These are phyloP conservation scores for Lecanicillium sp. DNA, from an alignment of 2,329 filamentous ascomycete species.

Conservation along the genomic window DNA sequence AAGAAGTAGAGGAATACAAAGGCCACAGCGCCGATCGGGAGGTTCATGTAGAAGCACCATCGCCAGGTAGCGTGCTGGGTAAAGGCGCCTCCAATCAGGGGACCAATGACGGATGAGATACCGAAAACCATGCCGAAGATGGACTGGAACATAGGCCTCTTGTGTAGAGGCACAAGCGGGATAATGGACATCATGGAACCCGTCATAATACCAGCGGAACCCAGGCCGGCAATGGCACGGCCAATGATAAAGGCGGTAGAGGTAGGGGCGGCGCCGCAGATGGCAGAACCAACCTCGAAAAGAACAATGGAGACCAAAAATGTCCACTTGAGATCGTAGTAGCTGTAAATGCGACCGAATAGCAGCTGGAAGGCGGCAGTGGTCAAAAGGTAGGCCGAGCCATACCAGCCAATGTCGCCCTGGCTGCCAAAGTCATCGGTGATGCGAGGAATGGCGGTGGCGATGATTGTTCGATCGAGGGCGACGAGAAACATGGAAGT, in stretches of 20 bases:
- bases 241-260: constrained; percentile 50
- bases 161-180: constrained; percentile 52
- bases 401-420: constrained; percentile 56
- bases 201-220: constrained; percentile 51
- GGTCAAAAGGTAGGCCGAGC: constrained; percentile 53
- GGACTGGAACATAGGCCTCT: constrained; percentile 44
- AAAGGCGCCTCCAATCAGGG: constrained; percentile 49
- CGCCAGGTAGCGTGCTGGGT: too few species aligned
- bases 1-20: constrained; percentile 44
- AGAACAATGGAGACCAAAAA: constrained; percentile 43
- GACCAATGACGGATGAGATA: constrained; percentile 47
- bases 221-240: constrained; percentile 50
- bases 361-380: constrained; percentile 48
- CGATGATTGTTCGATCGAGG: constrained; percentile 48
- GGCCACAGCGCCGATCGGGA: constrained; percentile 48
- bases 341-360: constrained; percentile 49
- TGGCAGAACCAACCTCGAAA: constrained; percentile 48
- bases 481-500: constrained; percentile 52
- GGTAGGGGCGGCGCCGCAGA: constrained; percentile 49
- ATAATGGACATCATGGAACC: constrained; percentile 52
- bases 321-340: constrained; percentile 44
- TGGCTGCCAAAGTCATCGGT: constrained; percentile 47
- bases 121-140: constrained; percentile 51
- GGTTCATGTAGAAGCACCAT: constrained; percentile 57
- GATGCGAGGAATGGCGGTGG: constrained; percentile 41